Percentiles rank a stretch among this genome's conserved stretches.
Evolutionary conservation across 257 asterid genomes (phyloP).

Genomic region (Anisodus acutangulus): DNA sequence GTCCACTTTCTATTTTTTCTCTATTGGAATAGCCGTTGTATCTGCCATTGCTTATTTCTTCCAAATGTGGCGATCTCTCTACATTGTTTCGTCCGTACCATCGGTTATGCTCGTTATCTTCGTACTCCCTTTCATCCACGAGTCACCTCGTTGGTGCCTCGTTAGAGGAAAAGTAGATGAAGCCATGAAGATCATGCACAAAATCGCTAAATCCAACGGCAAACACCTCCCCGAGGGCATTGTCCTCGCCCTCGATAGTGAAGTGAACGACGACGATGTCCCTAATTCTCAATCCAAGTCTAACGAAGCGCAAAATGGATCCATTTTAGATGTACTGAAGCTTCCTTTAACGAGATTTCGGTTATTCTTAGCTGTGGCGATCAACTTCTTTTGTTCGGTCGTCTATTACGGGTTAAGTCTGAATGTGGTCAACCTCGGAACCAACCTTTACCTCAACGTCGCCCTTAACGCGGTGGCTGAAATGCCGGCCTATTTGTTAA

Average conservation of each 20-base stretch:
- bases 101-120: conserved; percentile 56
- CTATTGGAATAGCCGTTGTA: conserved; percentile 70
- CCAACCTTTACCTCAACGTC: conserved; percentile 76
- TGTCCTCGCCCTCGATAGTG: conserved; percentile 63
- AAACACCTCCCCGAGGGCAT: conserved; percentile 51
- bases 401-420: conserved; percentile 86
- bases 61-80: conserved; percentile 71
- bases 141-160: conserved; percentile 90
- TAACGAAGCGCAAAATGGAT: conserved; percentile 53
- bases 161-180: conserved; percentile 52
- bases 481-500: conserved; percentile 74
- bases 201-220: conserved; percentile 63
- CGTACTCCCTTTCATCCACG: conserved; percentile 68
- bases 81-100: conserved; percentile 68
- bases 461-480: conserved; percentile 75
- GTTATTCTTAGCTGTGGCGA: conserved; percentile 63
- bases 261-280: conserved; percentile 21
- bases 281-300: neutral
- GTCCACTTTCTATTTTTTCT: conserved; percentile 92
- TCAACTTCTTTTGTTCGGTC: conserved; percentile 74
- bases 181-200: conserved; percentile 65
- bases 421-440: conserved; percentile 81
- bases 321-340: conserved; percentile 63
- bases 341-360: conserved; percentile 63
- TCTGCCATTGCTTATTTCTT: conserved; percentile 70